These are phyloP conservation scores for Suillus lakei DNA, from an alignment of 768 basidiomycete genomes.

Conservation along the genomic window DNA sequence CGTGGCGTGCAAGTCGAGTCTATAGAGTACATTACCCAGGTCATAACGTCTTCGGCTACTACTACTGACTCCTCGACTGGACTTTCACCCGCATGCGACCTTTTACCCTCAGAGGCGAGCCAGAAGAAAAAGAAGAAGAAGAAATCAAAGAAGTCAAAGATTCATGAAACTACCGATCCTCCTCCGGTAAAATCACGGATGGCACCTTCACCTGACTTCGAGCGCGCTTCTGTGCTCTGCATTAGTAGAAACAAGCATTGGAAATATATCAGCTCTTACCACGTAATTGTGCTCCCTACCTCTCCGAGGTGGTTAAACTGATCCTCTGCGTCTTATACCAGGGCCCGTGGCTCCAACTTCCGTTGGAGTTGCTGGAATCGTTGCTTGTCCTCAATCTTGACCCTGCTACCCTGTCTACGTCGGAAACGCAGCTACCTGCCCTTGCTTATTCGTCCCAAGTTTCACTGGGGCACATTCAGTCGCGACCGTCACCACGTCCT, in stretches of 20 bases:
- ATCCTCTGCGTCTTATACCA: slow-evolving; percentile 34
- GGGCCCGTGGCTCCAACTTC: slow-evolving; percentile 93
- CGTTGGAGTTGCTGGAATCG: slow-evolving; percentile 83
- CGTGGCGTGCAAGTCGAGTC: slow-evolving; percentile 3
- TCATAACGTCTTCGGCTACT: slow-evolving; percentile 20
- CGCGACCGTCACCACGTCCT: slow-evolving; percentile 27
- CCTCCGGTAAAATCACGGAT: slow-evolving; percentile 35
- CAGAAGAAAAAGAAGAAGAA: slow-evolving; percentile 77
- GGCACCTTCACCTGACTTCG: slow-evolving; percentile 43
- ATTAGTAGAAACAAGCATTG: slow-evolving; percentile 95
- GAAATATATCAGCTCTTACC: slow-evolving; percentile 91
- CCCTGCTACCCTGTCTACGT: slow-evolving; percentile 60
- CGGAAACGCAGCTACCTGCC: slow-evolving; percentile 48
- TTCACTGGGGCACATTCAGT: slow-evolving; percentile 14
- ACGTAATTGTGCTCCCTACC: slow-evolving; percentile 55
- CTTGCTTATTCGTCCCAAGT: slow-evolving; percentile 17
- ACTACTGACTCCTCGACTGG: slow-evolving; percentile 28
- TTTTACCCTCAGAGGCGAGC: slow-evolving; percentile 22
- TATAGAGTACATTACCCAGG: slow-evolving; percentile 3
- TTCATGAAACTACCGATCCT: slow-evolving; percentile 40
- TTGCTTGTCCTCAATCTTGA: slow-evolving; percentile 79
- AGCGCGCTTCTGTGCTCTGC: slow-evolving; percentile 70
- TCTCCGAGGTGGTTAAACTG: not conserved
- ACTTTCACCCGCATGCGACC: slow-evolving; percentile 24
- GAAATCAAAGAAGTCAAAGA: slow-evolving; percentile 59